These are phyloP conservation scores for Parascedosporium putredinis DNA, from an alignment of 2,329 filamentous ascomycete species.

Conservation along the genomic window DNA sequence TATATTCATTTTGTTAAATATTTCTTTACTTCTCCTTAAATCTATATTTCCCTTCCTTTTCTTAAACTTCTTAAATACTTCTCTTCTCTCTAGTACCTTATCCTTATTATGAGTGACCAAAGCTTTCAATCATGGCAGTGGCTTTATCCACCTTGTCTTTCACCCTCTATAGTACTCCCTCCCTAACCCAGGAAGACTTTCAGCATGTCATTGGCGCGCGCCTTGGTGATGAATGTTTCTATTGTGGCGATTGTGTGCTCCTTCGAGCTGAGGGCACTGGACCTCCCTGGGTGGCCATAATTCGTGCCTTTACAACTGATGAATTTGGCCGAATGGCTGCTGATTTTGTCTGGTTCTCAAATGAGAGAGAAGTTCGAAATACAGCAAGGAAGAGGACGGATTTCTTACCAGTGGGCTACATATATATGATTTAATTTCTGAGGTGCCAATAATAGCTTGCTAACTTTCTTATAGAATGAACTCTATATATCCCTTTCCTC, in stretches of 20 bases:
- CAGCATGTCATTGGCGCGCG: conserved; percentile 69
- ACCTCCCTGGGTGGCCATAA: conserved; percentile 86
- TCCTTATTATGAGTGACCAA: too few species aligned
- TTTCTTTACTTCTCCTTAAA: too few species aligned
- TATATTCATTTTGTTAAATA: too few species aligned
- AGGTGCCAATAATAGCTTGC: too few species aligned
- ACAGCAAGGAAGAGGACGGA: conserved; percentile 74
- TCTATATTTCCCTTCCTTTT: too few species aligned
- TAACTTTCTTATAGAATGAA: conserved; percentile 52
- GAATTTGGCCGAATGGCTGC: conserved; percentile 70
- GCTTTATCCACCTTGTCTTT: too few species aligned
- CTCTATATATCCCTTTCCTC: conserved; percentile 82
- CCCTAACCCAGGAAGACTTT: background rate
- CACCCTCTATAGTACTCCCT: too few species aligned
- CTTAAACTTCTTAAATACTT: too few species aligned
- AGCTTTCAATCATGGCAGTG: too few species aligned
- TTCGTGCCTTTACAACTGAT: conserved; percentile 69
- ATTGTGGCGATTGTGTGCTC: conserved; percentile 71
- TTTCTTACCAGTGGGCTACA: conserved; percentile 51
- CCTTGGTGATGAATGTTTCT: conserved; percentile 72
- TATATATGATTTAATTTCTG: too few species aligned
- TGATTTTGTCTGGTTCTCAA: conserved; percentile 93
- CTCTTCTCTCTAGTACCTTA: too few species aligned
- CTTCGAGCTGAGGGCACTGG: conserved; percentile 79
- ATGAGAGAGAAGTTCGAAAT: conserved; percentile 78